Evolutionary conservation across 179 eudicot genomes (phyloP), one percentile per base, ranked within the genome.

Genomic region (Beta lomatogona): DNA sequence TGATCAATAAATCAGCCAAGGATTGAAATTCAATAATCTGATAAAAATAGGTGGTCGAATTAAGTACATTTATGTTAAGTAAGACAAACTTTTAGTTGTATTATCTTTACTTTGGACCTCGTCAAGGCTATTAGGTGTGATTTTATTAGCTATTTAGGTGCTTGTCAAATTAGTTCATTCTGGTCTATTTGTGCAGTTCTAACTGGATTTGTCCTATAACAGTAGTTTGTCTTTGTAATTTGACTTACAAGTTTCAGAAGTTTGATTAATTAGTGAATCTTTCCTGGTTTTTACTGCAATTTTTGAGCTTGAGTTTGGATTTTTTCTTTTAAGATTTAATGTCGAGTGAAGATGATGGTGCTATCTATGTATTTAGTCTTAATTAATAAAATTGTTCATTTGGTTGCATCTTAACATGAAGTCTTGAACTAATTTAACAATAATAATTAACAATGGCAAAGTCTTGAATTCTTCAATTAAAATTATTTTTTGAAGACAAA

Each of bases 1-100:
- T 87, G 61, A 89, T 89, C 31, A 89, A 89, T 83, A 87, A 87
- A 73, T 85, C 91, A 12, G 86, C 82, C 78, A 89, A 89, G 77
- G 90, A 89, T 25, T 89, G 73, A 84, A 65, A 25, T 8, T 63
- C 60, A 2, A 5, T 15, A 13, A 71, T 69, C 57, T n/a, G 19
- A 63, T 73, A 48, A 13, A 77, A 6, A 54, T 60, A 65, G 67
- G 48, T 55, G 59, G 73, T 53, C 69, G 80, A 41, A 48, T 53
- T 9, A 50, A 82, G 80, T 76, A 81, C 61, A 82, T 77, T 52
- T 19, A 45, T 58, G 64, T 66, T n/a, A 15, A 28, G 19, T 79
- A 22, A 57, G 14, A 14, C 57, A n/a, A 66, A 36, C 41, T 36
- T 53, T 6, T 57, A 66, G 8, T 28, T 64, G 68, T 75, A 44